Conservation (phyloP, 441 rosid genomes). For the Biscutella auriculata region DNA sequence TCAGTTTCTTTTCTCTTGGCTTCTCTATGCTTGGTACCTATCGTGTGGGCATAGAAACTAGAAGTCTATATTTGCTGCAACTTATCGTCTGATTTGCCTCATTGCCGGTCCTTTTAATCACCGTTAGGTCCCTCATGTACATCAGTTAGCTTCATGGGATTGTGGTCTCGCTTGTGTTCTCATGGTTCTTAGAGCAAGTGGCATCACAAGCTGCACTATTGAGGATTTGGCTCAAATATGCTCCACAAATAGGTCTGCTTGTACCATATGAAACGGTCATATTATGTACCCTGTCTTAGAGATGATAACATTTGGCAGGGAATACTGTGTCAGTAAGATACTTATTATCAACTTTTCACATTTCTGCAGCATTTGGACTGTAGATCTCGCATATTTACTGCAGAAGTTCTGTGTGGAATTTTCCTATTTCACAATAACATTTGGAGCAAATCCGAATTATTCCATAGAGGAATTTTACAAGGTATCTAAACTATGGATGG, state of each 20-base stretch:
- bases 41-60: not conserved
- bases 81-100: not conserved
- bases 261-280: not conserved
- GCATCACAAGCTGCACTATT: conserved; percentile 44
- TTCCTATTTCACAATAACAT: conserved; percentile 77
- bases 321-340: not conserved
- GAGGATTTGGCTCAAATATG: conserved; percentile 56
- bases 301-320: not conserved
- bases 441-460: conserved; percentile 84
- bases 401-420: conserved; percentile 62
- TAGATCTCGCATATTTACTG: conserved; percentile 78
- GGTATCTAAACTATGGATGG: conserved; percentile 31
- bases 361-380: conserved; percentile 81
- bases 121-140: conserved; percentile 67
- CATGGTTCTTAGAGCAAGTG: conserved; percentile 70
- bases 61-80: not conserved
- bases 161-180: conserved; percentile 88
- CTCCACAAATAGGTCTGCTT: conserved; percentile 58
- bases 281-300: not conserved
- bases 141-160: conserved; percentile 82
- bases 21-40: not conserved
- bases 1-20: not conserved
- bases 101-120: not conserved
- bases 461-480: conserved; percentile 77
- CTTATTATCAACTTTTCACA: conserved; percentile 9